Base-by-base conservation (phyloP, 2,329 filamentous ascomycete species). In the Penicillium italicum region DNA sequence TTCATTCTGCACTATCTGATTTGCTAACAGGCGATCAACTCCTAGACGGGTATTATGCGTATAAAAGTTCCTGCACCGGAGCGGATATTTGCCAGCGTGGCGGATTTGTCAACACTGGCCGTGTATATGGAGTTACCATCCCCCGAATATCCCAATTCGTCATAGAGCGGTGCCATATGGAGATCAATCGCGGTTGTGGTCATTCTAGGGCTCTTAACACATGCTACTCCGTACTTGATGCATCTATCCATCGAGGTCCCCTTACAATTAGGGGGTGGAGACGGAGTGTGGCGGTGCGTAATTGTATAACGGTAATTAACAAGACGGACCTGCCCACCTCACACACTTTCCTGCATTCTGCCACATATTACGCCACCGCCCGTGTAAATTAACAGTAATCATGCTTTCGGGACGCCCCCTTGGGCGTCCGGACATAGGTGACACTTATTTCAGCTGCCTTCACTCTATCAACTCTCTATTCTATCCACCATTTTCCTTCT, bases 281-380 rank as follows among this genome's bases (percentile, higher is more conserved):
- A 57, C 57, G 11, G 37, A 34, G 37, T 54, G 62, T 64, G 63
- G 63, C 61, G 60, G 62, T 63, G 62, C 57, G 62, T 63, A 59
- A 50, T 20, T 3, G 49, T 55, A 64, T 59, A 57, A 64, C 62
- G 14, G 18, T 26, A 1, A 30, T 41, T 50, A 12, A 43, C 31
- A 36, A 44, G 16, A 26, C 33, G 46, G 42, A 31, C 18, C 18
- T 37, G 30, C 38, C 34, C 22, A 22, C 8, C 10, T 5, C 24
- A 34, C 31, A 33, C 47, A 40, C 6, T 46, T 20, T 26, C 37
- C 10, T 14, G 5, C 2, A 47, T 61, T 57, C 42, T 59, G 55
- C 58, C 48, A 22, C 8, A 9, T 0, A 11, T 16, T 5, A 24
- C 22, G 30, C 22, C 48, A 61, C 60, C 60, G 60, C 60, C 54